Percentiles rank a stretch among this genome's conserved stretches.
phyloP scores from a whole-genome alignment of 352 stramenopile genomes.

The Phytophthora foliorum region DNA sequence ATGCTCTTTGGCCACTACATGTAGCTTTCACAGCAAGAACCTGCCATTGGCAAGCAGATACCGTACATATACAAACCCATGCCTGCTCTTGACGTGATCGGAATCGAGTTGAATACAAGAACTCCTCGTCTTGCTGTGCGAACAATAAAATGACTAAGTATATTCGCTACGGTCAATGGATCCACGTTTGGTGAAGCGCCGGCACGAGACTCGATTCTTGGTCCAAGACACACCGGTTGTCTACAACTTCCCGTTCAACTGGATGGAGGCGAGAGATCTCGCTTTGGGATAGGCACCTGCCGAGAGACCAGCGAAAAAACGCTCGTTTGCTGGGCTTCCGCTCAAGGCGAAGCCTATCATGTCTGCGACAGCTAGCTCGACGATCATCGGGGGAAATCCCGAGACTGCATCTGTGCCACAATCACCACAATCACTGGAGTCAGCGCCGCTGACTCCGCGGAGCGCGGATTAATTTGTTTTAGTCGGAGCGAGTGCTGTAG shows the following conservation, averaged over 20 bases:
- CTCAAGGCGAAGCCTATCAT: neutral
- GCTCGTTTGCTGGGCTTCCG: neutral
- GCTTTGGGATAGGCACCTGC: neutral
- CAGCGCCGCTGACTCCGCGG: too few species aligned
- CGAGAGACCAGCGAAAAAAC: neutral
- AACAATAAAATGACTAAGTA: neutral
- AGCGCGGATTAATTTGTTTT: neutral
- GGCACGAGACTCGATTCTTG: neutral
- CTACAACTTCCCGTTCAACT: slow-evolving; percentile 31
- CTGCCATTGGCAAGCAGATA: too few species aligned
- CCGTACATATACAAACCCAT: too few species aligned
- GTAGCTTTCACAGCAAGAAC: too few species aligned
- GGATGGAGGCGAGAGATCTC: too few species aligned
- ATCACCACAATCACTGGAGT: neutral
- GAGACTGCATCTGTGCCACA: neutral
- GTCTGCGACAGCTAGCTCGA: neutral
- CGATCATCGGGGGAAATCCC: neutral
- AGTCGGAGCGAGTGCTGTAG: neutral
- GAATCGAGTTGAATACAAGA: neutral
- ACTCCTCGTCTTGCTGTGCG: too few species aligned
- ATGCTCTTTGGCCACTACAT: neutral
- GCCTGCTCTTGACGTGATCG: neutral
- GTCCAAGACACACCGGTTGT: slow-evolving; percentile 29
- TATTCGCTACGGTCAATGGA: neutral
- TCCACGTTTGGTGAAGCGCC: neutral